Evolutionary conservation across 306 rosid genomes (phyloP).

Genomic region (Medicago lupulina): DNA sequence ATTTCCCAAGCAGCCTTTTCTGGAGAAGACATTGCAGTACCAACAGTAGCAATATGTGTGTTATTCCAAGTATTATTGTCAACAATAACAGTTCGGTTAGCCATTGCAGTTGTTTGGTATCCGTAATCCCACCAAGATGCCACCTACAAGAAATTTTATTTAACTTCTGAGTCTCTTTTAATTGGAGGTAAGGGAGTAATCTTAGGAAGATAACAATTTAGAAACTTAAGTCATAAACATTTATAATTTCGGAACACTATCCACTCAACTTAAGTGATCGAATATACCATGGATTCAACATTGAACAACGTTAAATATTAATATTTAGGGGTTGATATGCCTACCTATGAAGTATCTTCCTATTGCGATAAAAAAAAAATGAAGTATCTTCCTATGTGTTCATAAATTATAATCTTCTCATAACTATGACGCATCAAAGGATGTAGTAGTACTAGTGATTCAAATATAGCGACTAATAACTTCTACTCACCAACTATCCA

Average conservation of each 20-base stretch:
- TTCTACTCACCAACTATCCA: slow-evolving; percentile 1
- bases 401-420: slow-evolving; percentile 21
- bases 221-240: slow-evolving; percentile 24
- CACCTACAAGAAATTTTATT: slow-evolving; percentile 65
- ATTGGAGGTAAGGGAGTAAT: slow-evolving; percentile 12
- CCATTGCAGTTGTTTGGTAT: slow-evolving; percentile 99
- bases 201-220: slow-evolving; percentile 7
- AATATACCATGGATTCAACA: slow-evolving; percentile 8
- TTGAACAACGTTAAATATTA: slow-evolving; percentile 12
- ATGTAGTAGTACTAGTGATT: slow-evolving; percentile 27
- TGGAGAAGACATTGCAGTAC: slow-evolving; percentile 99
- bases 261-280: not conserved
- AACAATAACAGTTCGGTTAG: slow-evolving; percentile 97
- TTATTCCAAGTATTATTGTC: slow-evolving; percentile 99
- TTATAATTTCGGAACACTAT: no score
- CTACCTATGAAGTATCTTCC: not conserved
- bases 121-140: slow-evolving; percentile 99
- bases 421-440: slow-evolving; percentile 20
- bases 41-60: slow-evolving; percentile 99
- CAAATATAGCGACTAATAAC: not conserved
- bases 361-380: no score
- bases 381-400: slow-evolving; percentile 18
- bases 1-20: slow-evolving; percentile 99
- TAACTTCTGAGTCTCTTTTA: slow-evolving; percentile 13
- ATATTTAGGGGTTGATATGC: not conserved